Evolutionary conservation across 1,284 basidiomycete species (phyloP).

Genomic region (Hemileia vastatrix): DNA sequence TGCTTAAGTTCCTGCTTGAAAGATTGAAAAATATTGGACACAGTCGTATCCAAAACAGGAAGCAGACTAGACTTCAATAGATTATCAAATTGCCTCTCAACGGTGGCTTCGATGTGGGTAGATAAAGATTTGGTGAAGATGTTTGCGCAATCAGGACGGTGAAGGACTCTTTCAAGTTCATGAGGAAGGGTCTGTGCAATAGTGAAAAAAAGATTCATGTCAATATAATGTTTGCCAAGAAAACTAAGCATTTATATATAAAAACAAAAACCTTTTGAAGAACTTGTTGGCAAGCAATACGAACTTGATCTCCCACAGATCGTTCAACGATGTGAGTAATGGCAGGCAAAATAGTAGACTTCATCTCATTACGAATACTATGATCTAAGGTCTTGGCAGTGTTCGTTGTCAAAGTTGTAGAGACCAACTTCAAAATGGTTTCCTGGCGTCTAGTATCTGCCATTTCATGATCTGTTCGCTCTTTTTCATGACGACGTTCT

Average conservation of each 20-base stretch:
- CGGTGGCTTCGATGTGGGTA: too few species aligned
- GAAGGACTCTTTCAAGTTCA: not conserved
- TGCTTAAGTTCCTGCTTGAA: too few species aligned
- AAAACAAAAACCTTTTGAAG: slow-evolving; percentile 4
- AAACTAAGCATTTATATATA: too few species aligned
- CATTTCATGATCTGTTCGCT: not conserved
- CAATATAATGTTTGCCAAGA: too few species aligned
- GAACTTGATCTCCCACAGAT: not conserved
- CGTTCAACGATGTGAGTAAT: not conserved
- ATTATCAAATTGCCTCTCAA: too few species aligned
- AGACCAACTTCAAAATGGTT: not conserved
- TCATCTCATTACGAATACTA: not conserved
- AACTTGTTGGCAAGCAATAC: not conserved
- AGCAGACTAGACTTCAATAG: too few species aligned
- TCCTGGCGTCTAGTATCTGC: slow-evolving; percentile 6
- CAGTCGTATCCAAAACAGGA: too few species aligned
- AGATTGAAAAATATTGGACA: too few species aligned
- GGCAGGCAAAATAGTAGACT: not conserved
- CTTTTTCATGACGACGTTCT: slow-evolving; percentile 1
- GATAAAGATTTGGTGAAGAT: too few species aligned
- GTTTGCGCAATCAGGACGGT: too few species aligned
- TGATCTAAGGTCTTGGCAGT: not conserved
- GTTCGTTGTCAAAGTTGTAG: not conserved
- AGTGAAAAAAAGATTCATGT: too few species aligned
- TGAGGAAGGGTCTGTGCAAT: too few species aligned